A percentile compares a stretch with the other conserved stretches of the same genome.
Evolutionary conservation across 2,329 filamentous ascomycete species (phyloP).

Genomic region (Exophiala oligosperma): DNA sequence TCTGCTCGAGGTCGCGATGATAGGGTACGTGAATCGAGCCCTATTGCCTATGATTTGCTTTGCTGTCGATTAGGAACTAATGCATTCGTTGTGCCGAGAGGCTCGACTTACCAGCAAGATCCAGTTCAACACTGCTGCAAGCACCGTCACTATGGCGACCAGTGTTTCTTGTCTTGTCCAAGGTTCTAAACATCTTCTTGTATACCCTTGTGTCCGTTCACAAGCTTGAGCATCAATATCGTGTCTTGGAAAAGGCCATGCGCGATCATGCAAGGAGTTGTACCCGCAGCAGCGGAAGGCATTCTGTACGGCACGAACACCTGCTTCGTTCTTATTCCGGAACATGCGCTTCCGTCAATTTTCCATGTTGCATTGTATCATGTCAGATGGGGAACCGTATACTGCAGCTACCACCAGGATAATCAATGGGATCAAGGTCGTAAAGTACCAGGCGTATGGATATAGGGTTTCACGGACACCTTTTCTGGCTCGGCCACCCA

Average conservation of each 20-base stretch:
- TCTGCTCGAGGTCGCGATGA: neutral
- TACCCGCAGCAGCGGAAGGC: slow-evolving; percentile 37
- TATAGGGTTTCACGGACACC: neutral
- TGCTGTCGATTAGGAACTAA: neutral
- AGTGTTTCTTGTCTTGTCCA: slow-evolving; percentile 33
- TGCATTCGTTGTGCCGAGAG: neutral
- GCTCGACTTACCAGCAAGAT: slow-evolving; percentile 14
- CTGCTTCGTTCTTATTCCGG: slow-evolving; percentile 32
- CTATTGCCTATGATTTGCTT: neutral
- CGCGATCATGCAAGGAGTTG: slow-evolving; percentile 37
- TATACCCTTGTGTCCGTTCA: slow-evolving; percentile 35
- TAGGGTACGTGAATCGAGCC: neutral
- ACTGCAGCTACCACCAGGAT: slow-evolving; percentile 34
- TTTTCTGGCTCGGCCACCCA: neutral
- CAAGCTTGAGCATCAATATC: slow-evolving; percentile 35
- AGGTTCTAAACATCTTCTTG: slow-evolving; percentile 32
- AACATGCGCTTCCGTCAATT: slow-evolving; percentile 36
- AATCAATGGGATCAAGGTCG: slow-evolving; percentile 32
- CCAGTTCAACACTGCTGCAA: slow-evolving; percentile 18
- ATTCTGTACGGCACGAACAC: slow-evolving; percentile 38
- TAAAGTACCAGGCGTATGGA: slow-evolving; percentile 8
- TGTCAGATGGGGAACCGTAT: slow-evolving; percentile 32
- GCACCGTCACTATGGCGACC: slow-evolving; percentile 32
- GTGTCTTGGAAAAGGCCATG: slow-evolving; percentile 40
- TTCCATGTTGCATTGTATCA: slow-evolving; percentile 34